Base-by-base conservation (phyloP, 805 yeast species). In the Ogataea neopini region DNA sequence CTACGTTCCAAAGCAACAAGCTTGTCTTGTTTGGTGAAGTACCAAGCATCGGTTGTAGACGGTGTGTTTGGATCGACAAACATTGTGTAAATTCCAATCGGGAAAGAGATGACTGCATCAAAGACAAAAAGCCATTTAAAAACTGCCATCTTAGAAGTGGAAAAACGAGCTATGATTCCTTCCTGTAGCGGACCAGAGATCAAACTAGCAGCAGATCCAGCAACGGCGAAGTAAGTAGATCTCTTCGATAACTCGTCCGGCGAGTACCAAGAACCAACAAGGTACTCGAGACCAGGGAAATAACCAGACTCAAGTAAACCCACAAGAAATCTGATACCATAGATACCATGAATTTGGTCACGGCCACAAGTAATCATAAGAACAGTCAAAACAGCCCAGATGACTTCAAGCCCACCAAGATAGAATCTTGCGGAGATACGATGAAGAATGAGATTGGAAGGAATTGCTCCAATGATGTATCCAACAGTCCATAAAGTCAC, bases 281-380 rank as follows among this genome's bases (percentile, higher is more conserved):
- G 58, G 48, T 72, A 75, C 47, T 74, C 77, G 50, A 76, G 56
- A 23, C 79, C 77, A 2, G 80, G 79, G 59, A 76, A 76, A 54
- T 70, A 75, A 0, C 80, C 80, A 11, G 75, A 66, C 47, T 77
- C 81, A 9, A 67, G 54, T 20, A 77, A 59, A 1, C 81, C 83
- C 19, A 74, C 47, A 3, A 73, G 49, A 35, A 75, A 68, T 49
- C 76, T 55, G 28, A 69, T 44, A 2, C 59, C 68, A 17, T 70
- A 59, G 8, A 71, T 43, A 0, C 67, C 65, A 4, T 52, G 52
- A 44, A 58, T 62, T 28, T 53, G 48, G 14, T 60, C 60, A 2
- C 34, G 20, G 4, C 34, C 39, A 35, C 65, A 62, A 1, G 70
- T 61, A 19, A 61, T 64, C 52, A 72, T 68, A 30, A 68, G 59